Conservation (phyloP, 164 flowering plant species). For the Liriodendron chinense region DNA sequence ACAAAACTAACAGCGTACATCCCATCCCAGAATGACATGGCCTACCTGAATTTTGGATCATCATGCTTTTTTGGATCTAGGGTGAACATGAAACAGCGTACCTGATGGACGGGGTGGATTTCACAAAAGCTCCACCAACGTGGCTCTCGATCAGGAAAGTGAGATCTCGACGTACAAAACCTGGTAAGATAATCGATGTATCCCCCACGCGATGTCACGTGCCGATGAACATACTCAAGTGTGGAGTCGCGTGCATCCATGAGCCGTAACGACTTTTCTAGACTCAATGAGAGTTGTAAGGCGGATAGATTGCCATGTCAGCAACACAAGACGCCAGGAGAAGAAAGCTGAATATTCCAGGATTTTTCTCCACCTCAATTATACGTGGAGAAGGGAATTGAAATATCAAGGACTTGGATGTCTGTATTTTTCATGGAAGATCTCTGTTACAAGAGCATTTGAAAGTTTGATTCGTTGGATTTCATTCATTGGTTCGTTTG, state of each 20-base stretch:
- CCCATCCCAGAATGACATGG: too few species aligned
- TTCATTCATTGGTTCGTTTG: background rate
- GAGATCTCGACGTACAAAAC: too few species aligned
- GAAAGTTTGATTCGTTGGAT: background rate
- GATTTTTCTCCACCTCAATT: slow-evolving; percentile 21
- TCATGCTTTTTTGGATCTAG: too few species aligned
- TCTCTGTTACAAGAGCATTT: background rate
- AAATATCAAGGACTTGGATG: background rate
- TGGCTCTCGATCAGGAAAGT: too few species aligned
- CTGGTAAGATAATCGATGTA: too few species aligned
- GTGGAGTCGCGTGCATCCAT: background rate
- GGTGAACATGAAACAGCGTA: too few species aligned
- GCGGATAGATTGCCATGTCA: slow-evolving; percentile 19
- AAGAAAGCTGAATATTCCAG: background rate
- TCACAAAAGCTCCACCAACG: too few species aligned
- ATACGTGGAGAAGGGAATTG: background rate
- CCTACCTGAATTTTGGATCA: too few species aligned
- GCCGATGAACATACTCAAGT: background rate
- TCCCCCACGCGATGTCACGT: background rate
- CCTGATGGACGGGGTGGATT: too few species aligned
- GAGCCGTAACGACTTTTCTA: slow-evolving; percentile 1
- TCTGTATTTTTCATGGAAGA: background rate
- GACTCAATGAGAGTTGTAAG: background rate
- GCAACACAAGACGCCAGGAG: background rate
- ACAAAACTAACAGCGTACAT: too few species aligned